Conservation (phyloP, 768 basidiomycete species). For the Leucogyrophana mollusca region DNA sequence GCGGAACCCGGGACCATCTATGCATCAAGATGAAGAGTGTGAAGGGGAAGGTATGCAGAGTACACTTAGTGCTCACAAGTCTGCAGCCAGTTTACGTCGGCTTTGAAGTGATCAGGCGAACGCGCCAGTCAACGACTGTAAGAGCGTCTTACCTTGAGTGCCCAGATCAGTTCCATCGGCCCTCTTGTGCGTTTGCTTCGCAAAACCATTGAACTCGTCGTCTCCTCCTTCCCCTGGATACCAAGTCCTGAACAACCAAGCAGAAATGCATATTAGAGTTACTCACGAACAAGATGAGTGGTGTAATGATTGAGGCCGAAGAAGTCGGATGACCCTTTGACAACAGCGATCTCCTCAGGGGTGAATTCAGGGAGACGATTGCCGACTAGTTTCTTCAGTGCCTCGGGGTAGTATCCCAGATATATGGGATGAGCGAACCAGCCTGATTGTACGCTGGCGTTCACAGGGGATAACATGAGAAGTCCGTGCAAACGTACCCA, state of each 20-base stretch:
- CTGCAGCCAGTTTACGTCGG: conserved; percentile 35
- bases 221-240: conserved; percentile 34
- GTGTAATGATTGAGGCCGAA: conserved; percentile 44
- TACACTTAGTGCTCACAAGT: conserved; percentile 23
- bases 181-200: conserved; percentile 31
- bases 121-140: background rate
- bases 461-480: background rate
- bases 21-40: background rate
- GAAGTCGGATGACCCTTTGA: conserved; percentile 39
- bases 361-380: conserved; percentile 37
- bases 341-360: conserved; percentile 32
- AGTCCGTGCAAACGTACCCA: conserved; percentile 27
- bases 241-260: background rate
- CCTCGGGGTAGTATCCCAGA: conserved; percentile 42
- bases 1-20: conserved; percentile 38
- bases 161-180: conserved; percentile 39
- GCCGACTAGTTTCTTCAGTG: conserved; percentile 30
- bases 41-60: background rate
- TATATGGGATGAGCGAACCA: conserved; percentile 46
- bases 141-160: conserved; percentile 25
- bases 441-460: conserved; percentile 15
- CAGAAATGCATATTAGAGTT: background rate
- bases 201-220: conserved; percentile 34
- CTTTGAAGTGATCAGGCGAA: conserved; percentile 11
- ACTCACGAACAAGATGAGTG: conserved; percentile 34